Conservation (phyloP, 2,329 filamentous ascomycete genomes). For the Thelonectria rubi region DNA sequence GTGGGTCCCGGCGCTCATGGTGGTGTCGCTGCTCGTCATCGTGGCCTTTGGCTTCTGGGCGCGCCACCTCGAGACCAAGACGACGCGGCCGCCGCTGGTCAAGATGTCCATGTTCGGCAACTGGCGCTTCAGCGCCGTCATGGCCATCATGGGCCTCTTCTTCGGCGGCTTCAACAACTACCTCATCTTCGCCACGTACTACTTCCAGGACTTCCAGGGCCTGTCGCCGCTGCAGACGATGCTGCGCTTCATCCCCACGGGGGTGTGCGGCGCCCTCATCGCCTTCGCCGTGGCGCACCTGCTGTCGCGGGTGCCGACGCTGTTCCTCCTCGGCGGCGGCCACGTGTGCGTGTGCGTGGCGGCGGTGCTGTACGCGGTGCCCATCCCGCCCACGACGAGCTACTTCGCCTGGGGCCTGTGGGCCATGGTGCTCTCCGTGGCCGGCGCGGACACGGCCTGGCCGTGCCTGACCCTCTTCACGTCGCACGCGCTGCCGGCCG, state of each 20-base stretch:
- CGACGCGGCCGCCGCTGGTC: conserved; percentile 64
- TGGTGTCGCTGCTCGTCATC: conserved; percentile 65
- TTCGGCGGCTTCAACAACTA: conserved; percentile 75
- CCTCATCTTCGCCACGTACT: conserved; percentile 74
- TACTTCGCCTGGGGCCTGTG: conserved; percentile 75
- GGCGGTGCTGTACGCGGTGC: conserved; percentile 69
- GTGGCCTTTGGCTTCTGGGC: conserved; percentile 69
- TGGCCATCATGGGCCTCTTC: conserved; percentile 72
- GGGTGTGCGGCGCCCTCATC: conserved; percentile 66
- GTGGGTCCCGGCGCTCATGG: conserved; percentile 69
- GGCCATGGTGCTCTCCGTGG: conserved; percentile 71
- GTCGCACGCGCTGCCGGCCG: conserved; percentile 66
- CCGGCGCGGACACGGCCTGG: conserved; percentile 74
- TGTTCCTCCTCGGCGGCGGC: conserved; percentile 66
- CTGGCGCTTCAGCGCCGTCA: conserved; percentile 67
- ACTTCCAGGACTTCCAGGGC: conserved; percentile 73
- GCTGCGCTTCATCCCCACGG: conserved; percentile 73
- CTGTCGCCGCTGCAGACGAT: conserved; percentile 72
- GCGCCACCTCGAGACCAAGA: conserved; percentile 49
- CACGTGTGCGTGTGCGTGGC: conserved; percentile 64
- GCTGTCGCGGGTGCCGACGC: conserved; percentile 66
- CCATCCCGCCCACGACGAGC: conserved; percentile 66
- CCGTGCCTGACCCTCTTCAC: conserved; percentile 73
- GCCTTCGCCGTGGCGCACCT: conserved; percentile 64
- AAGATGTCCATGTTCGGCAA: conserved; percentile 72